A percentile compares a stretch with the other conserved stretches of the same genome.
phyloP scores from a whole-genome alignment of 1,284 basidiomycete species.

The Tylopilus orsonianus region DNA sequence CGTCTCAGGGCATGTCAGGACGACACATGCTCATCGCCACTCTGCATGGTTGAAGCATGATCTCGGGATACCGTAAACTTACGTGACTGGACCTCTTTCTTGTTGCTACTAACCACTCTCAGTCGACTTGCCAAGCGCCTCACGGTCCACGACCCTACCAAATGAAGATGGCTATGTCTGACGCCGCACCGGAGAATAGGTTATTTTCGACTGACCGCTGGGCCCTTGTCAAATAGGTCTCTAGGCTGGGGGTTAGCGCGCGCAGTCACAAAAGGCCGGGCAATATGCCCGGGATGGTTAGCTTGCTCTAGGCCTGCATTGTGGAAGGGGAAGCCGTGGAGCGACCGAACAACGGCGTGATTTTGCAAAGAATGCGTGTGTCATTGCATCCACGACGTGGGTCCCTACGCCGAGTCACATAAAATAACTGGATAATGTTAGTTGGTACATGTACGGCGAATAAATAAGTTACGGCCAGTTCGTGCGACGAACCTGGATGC shows the following conservation, averaged over 20 bases:
- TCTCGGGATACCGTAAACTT: constrained; percentile 33
- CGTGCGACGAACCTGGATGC: constrained; percentile 11
- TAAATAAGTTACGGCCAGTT: constrained; percentile 16
- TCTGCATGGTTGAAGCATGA: constrained; percentile 32
- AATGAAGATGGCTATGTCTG: constrained; percentile 27
- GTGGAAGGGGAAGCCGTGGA: neutral
- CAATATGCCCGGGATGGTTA: constrained; percentile 5
- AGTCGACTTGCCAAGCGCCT: constrained; percentile 19
- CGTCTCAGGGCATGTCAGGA: constrained; percentile 1
- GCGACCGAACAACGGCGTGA: neutral
- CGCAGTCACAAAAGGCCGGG: constrained; percentile 18
- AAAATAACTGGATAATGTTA: constrained; percentile 16
- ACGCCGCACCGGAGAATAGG: constrained; percentile 15
- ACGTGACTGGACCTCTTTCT: constrained; percentile 20
- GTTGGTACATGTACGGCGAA: constrained; percentile 15
- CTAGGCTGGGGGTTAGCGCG: constrained; percentile 21
- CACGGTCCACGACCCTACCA: constrained; percentile 5
- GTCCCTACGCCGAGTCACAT: constrained; percentile 5
- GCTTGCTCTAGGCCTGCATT: neutral
- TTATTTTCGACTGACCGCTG: constrained; percentile 15
- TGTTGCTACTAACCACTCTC: constrained; percentile 6
- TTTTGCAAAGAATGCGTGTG: neutral
- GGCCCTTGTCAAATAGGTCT: constrained; percentile 1
- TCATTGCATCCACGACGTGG: constrained; percentile 1
- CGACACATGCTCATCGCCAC: constrained; percentile 31